These are phyloP conservation scores for Russula dissimulans DNA, from an alignment of 768 basidiomycete species.

Conservation along the genomic window DNA sequence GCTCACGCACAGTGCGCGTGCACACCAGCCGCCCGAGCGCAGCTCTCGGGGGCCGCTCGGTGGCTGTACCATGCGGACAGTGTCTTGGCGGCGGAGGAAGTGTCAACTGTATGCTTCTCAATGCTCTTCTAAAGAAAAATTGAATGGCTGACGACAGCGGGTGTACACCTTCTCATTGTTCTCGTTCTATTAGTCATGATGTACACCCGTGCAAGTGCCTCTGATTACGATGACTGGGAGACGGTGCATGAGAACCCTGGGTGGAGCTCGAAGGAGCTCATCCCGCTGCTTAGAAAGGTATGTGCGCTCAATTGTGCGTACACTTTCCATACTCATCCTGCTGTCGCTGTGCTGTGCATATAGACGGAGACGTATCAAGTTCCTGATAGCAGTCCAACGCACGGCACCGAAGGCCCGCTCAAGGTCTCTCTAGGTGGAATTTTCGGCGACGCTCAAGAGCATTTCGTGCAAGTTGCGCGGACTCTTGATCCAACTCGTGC, in stretches of 20 bases:
- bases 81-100: constrained; percentile 54
- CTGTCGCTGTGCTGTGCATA: not conserved
- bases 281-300: constrained; percentile 53
- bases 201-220: constrained; percentile 51
- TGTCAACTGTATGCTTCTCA: constrained; percentile 37
- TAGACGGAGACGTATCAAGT: constrained; percentile 35
- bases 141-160: not conserved
- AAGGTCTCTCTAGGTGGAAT: constrained; percentile 27
- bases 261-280: constrained; percentile 49
- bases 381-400: constrained; percentile 26
- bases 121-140: not conserved
- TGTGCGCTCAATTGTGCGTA: not conserved
- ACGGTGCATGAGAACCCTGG: constrained; percentile 41
- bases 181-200: constrained; percentile 21
- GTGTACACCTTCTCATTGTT: not conserved
- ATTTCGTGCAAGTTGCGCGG: constrained; percentile 24
- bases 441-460: constrained; percentile 20
- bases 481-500: constrained; percentile 20
- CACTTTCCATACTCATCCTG: too few species aligned
- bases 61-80: constrained; percentile 37
- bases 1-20: constrained; percentile 36
- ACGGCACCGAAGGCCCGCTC: constrained; percentile 41
- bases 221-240: constrained; percentile 62
- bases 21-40: constrained; percentile 33
- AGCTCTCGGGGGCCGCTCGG: constrained; percentile 37